phyloP scores from a whole-genome alignment of 345 rosid genomes.

The Citrus reticulata region DNA sequence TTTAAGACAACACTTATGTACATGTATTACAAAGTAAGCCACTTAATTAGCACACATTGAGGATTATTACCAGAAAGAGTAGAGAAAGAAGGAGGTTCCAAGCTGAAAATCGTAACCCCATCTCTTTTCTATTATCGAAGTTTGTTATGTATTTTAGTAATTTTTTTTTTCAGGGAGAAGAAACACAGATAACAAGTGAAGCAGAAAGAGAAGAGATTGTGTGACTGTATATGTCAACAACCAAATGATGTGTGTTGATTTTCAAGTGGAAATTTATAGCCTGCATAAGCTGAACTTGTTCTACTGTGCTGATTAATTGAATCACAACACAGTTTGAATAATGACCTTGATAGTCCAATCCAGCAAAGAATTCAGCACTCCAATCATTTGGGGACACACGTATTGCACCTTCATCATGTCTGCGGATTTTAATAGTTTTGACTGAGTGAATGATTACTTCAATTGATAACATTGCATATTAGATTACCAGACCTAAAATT shows the following conservation, averaged over 20 bases:
- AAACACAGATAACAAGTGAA: neutral
- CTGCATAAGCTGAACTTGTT: neutral
- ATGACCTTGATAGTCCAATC: too few relatives aligned
- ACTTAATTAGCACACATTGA: neutral
- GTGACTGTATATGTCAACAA: neutral
- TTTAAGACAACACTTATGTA: neutral
- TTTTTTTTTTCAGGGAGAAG: too few relatives aligned
- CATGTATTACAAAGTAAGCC: neutral
- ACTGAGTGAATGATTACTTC: too few relatives aligned
- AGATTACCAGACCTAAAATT: too few relatives aligned
- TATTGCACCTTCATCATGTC: too few relatives aligned
- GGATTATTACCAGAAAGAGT: neutral
- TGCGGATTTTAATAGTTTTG: too few relatives aligned
- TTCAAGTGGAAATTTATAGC: neutral
- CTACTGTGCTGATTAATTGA: neutral
- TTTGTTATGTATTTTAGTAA: too few relatives aligned
- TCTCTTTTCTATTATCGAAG: neutral
- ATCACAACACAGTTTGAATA: too few relatives aligned
- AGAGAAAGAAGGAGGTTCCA: neutral
- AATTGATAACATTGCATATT: too few relatives aligned
- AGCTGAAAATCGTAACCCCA: neutral
- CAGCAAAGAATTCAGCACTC: too few relatives aligned
- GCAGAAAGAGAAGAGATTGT: neutral
- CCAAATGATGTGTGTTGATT: neutral
- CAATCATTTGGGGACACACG: too few relatives aligned